Conservation (phyloP, 805 yeast genomes). For the Saitoella complicata region DNA sequence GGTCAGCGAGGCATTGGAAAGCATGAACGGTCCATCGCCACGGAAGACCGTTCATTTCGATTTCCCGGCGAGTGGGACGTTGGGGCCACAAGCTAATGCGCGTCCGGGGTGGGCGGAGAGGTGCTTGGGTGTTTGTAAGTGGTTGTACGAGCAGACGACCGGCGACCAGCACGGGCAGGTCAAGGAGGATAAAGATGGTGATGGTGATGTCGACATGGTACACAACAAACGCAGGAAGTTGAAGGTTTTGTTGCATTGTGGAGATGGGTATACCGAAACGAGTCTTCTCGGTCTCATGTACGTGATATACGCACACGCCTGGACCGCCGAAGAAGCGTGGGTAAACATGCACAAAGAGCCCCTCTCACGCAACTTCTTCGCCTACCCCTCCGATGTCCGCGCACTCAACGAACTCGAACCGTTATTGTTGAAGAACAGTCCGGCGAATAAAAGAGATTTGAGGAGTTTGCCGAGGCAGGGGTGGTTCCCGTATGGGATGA, state of each 20-base stretch:
- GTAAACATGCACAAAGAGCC: conserved; percentile 38
- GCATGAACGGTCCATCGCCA: too few species aligned
- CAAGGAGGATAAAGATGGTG: not conserved
- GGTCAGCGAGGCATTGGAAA: too few species aligned
- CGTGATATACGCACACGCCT: conserved; percentile 49
- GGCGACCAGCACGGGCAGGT: not conserved
- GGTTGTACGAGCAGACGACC: not conserved
- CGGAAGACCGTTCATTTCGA: not conserved
- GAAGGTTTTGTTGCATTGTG: conserved; percentile 55
- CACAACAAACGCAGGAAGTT: conserved; percentile 72
- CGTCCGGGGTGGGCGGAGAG: not conserved
- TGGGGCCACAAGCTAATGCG: not conserved
- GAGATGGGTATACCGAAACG: conserved; percentile 87
- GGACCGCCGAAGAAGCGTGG: conserved; percentile 47
- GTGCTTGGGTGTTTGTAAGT: not conserved
- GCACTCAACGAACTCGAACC: conserved; percentile 50
- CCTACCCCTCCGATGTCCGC: conserved; percentile 60
- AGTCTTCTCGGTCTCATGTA: conserved; percentile 59
- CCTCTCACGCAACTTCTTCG: conserved; percentile 65
- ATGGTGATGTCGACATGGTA: conserved; percentile 39
- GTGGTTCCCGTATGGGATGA: not conserved
- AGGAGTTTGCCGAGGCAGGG: not conserved
- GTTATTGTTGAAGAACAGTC: conserved; percentile 28
- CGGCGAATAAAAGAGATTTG: not conserved
- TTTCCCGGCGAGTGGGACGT: not conserved